phyloP scores from a whole-genome alignment of 257 asterid genomes.

The Cruciata laevipes region DNA sequence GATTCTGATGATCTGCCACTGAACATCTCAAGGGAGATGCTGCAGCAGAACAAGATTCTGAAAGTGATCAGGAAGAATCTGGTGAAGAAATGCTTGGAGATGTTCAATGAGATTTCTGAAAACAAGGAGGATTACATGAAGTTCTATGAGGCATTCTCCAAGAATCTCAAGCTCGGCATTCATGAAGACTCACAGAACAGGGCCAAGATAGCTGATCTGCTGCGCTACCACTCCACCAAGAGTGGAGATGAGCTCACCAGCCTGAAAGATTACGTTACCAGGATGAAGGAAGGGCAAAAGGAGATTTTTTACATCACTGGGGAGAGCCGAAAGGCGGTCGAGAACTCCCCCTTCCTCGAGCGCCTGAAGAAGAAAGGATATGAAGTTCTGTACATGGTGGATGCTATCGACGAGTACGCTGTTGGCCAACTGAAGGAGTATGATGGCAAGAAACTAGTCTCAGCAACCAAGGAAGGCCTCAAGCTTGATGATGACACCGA shows the following conservation, averaged over 20 bases:
- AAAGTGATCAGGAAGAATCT: constrained; percentile 73
- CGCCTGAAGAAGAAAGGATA: constrained; percentile 75
- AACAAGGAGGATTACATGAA: constrained; percentile 72
- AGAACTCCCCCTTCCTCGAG: constrained; percentile 72
- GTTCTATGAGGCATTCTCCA: constrained; percentile 69
- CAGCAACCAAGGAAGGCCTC: constrained; percentile 73
- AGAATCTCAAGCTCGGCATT: constrained; percentile 71
- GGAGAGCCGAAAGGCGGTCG: constrained; percentile 73
- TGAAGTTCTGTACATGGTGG: constrained; percentile 74
- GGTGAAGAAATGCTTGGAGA: constrained; percentile 80
- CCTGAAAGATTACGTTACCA: constrained; percentile 69
- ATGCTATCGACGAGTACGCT: constrained; percentile 76
- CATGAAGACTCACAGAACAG: constrained; percentile 82
- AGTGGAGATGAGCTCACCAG: constrained; percentile 82
- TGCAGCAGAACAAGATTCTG: constrained; percentile 75
- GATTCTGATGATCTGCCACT: constrained; percentile 78
- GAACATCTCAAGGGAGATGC: constrained; percentile 68
- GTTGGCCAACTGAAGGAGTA: constrained; percentile 70
- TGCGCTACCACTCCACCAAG: constrained; percentile 62
- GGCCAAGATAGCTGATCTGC: constrained; percentile 58
- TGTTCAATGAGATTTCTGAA: constrained; percentile 74
- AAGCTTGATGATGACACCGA: constrained; percentile 63
- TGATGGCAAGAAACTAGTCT: constrained; percentile 72
- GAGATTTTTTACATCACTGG: constrained; percentile 75
- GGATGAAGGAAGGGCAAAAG: constrained; percentile 88